Evolutionary conservation across 495 filamentous ascomycete species (phyloP).

Genomic region (Podospora sp.): DNA sequence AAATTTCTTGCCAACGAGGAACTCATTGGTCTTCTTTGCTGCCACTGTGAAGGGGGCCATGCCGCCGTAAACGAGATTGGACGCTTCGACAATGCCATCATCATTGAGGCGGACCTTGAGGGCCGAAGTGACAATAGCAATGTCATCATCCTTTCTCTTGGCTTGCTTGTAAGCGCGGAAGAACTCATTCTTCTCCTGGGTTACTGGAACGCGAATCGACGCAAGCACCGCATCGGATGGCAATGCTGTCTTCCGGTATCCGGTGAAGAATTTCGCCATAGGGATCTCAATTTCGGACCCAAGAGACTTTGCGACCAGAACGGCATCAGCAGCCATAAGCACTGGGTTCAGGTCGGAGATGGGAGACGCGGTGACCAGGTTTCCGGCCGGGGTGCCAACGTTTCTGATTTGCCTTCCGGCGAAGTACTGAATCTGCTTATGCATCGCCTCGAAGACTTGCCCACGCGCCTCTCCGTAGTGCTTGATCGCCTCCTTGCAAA

Average conservation of each 20-base stretch:
- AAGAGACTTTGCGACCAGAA: slow-evolving; percentile 74
- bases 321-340: slow-evolving; percentile 82
- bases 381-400: slow-evolving; percentile 94
- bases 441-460: slow-evolving; percentile 73
- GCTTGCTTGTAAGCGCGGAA: slow-evolving; percentile 89
- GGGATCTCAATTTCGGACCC: slow-evolving; percentile 75
- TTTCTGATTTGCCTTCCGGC: slow-evolving; percentile 95
- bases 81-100: slow-evolving; percentile 65
- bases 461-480: slow-evolving; percentile 71
- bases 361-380: slow-evolving; percentile 91
- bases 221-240: slow-evolving; percentile 82
- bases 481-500: slow-evolving; percentile 75
- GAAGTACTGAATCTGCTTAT: slow-evolving; percentile 87
- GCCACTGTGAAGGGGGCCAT: slow-evolving; percentile 87
- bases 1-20: slow-evolving; percentile 74
- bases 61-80: slow-evolving; percentile 81
- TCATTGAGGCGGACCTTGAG: slow-evolving; percentile 70
- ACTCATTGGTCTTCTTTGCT: slow-evolving; percentile 73
- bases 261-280: slow-evolving; percentile 91
- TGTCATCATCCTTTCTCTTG: slow-evolving; percentile 96
- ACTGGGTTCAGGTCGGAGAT: slow-evolving; percentile 97
- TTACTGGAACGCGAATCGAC: slow-evolving; percentile 78
- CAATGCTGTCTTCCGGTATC: slow-evolving; percentile 84
- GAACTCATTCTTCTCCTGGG: slow-evolving; percentile 66
- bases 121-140: slow-evolving; percentile 89